Base-by-base conservation (phyloP, 2,329 filamentous ascomycete genomes). In the Aspergillus ustus region DNA sequence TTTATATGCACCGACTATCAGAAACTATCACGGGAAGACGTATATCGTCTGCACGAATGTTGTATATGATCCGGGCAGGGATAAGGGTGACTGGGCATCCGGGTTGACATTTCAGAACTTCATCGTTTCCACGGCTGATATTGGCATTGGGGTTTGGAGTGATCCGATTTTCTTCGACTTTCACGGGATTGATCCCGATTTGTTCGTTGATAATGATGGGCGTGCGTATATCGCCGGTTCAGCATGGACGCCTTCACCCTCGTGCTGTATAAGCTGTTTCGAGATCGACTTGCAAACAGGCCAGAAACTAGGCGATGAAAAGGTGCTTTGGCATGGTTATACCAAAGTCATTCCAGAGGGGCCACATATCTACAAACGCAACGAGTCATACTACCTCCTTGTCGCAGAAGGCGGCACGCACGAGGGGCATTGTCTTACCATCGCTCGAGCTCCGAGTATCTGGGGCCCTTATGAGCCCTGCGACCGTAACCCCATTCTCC, bases 181-280 rank as follows among this genome's bases (percentile, higher is more conserved):
- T 9, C 13, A 49, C 2, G 63, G 53, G 11, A 60, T 62, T 25
- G 60, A 63, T 43, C 60, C 63, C 5, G 57, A 60, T 43, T 19
- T 65, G 15, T 63, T 65, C 53, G 59, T 57, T 46, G 62, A 64
- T 11, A 56, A 64, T 20, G 59, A 64, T 34, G 62, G 59, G n/a
- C 37, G 37, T 9, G 52, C 51, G 7, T 64, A 61, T 37, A 50
- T 64, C 19, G 34, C 60, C 2, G 43, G 28, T 19, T 57, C 54
- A 15, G 17, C 15, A 22, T 19, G 45, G 45, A 20, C 17, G n/a
- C 44, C 25, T 15, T 46, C 25, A 19, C 44, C 54, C 11, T 44
- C 43, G 13, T 17, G 45, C 44, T 37, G 44, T 19, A 57, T 57
- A 29, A 31, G 28, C 8, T 46, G 45, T 9, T 46, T 46, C 9